Base-by-base conservation (phyloP, 148 eudicot species). In the Rhododendron simsii region DNA sequence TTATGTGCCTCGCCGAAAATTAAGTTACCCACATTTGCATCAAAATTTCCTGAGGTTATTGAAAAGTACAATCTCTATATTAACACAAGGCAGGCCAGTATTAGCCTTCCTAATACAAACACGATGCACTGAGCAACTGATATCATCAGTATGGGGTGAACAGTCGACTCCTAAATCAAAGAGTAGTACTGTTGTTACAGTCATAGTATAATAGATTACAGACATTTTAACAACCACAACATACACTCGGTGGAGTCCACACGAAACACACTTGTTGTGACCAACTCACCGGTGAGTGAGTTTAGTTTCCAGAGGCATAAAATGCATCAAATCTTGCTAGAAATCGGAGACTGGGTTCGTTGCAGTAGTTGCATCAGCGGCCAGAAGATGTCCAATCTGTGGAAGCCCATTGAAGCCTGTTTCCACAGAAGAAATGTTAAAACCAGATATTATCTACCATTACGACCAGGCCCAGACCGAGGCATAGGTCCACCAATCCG, bases 301-400 rank as follows among this genome's bases (percentile, higher is more conserved):
- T 71, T 30, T 16, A 18, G 76, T 30, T 2, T 71, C 76, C 39
- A 5, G 73, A 35, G 35, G 28, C 41, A 37, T 51, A 26, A 81
- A 30, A 41, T 28, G 44, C 30, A 33, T 83, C 65, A 87, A 35
- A 55, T 85, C 53, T 84, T 81, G 86, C 78, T 41, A 15, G 86
- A 79, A 13, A 82, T 28, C 1, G 85, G 85, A 84, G 59, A 33
- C 53, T 23, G 80, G 53, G 83, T 87, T 80, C 86, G 88, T 82
- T 93, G 94, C 87, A 94, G 48, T 30, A 94, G 92, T 81, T 92
- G 92, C 98, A 95, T 94, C 37, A 95, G 87, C 10, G 98, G 95
- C 98, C 95, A 93, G 88, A 95, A 95, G 89, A 94, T 94, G 85
- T 95, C 95, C 86, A 95, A 83, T 84, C 93, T 92, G 84, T 93